Evolutionary conservation across 139 green algal genomes (phyloP).

Genomic region (Nannochloris sp.): DNA sequence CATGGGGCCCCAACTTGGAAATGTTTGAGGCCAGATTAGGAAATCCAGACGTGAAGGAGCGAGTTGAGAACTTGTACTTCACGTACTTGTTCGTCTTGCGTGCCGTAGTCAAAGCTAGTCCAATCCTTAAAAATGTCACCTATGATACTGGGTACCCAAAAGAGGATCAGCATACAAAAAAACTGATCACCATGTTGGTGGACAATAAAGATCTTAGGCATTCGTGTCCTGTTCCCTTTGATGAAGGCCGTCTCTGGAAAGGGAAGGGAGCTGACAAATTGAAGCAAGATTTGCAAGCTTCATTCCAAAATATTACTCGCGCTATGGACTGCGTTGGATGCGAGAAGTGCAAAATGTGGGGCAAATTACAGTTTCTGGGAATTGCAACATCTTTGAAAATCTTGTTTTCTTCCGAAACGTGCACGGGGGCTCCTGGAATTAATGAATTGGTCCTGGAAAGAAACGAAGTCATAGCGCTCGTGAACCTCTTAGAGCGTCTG

Average conservation of each 20-base stretch:
- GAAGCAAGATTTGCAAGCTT: slow-evolving; percentile 51
- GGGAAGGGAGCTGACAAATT: slow-evolving; percentile 51
- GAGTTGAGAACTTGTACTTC: slow-evolving; percentile 92
- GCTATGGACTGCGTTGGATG: slow-evolving; percentile 99
- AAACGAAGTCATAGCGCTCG: slow-evolving; percentile 90
- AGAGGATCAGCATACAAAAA: slow-evolving; percentile 53
- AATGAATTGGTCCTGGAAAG: slow-evolving; percentile 58
- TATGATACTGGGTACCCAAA: slow-evolving; percentile 54
- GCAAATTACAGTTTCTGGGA: slow-evolving; percentile 95
- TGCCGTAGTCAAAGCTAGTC: slow-evolving; percentile 69
- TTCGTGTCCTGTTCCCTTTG: slow-evolving; percentile 83
- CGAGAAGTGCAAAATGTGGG: slow-evolving; percentile 99
- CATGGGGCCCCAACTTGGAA: slow-evolving; percentile 65
- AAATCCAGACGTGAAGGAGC: slow-evolving; percentile 28
- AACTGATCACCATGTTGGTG: slow-evolving; percentile 53
- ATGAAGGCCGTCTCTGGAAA: slow-evolving; percentile 85
- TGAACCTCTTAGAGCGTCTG: slow-evolving; percentile 83
- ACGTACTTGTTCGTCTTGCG: slow-evolving; percentile 85
- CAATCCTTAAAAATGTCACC: slow-evolving; percentile 44
- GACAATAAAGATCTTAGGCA: slow-evolving; percentile 41
- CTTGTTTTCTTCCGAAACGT: slow-evolving; percentile 69
- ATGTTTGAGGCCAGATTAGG: slow-evolving; percentile 64
- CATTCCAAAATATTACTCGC: slow-evolving; percentile 88
- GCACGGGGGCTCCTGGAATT: slow-evolving; percentile 14
- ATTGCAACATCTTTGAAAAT: slow-evolving; percentile 93